These are phyloP conservation scores for Spatholobus suberectus DNA, from an alignment of 306 rosid genomes.

Conservation along the genomic window DNA sequence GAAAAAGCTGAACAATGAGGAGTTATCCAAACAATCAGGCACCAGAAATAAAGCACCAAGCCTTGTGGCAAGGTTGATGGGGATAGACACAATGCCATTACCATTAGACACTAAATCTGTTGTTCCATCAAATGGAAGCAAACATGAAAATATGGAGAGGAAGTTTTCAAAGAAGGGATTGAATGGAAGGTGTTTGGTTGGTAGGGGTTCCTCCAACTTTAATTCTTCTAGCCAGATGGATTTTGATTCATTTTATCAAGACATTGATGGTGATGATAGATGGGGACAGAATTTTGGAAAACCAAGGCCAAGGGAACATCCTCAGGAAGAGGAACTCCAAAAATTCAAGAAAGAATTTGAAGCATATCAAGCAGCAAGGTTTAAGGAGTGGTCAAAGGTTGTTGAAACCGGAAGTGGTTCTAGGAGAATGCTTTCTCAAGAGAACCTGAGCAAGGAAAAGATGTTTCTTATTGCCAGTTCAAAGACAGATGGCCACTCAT, in stretches of 20 bases:
- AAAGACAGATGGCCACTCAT: constrained; percentile 38
- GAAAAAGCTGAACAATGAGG: constrained; percentile 70
- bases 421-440: constrained; percentile 48
- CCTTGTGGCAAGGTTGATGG: constrained; percentile 92
- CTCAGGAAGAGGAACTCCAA: constrained; percentile 83
- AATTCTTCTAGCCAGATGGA: constrained; percentile 54
- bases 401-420: constrained; percentile 50
- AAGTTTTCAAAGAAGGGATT: constrained; percentile 55
- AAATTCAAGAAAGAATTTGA: constrained; percentile 87
- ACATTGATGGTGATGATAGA: constrained; percentile 50
- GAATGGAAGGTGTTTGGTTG: constrained; percentile 48
- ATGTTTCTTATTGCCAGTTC: constrained; percentile 40
- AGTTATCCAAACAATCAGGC: constrained; percentile 58
- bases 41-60: constrained; percentile 62
- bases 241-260: constrained; percentile 51
- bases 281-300: constrained; percentile 51
- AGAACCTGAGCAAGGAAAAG: constrained; percentile 53
- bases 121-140: constrained; percentile 53
- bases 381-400: constrained; percentile 66
- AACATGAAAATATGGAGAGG: constrained; percentile 41
- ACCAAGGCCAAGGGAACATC: constrained; percentile 73
- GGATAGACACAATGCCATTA: constrained; percentile 66
- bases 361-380: constrained; percentile 73
- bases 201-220: constrained; percentile 46
- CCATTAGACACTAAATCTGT: constrained; percentile 53